Percentiles rank a stretch among this genome's conserved stretches.
phyloP scores from a whole-genome alignment of 2,329 filamentous ascomycete species.

The Gremmenia infestans region DNA sequence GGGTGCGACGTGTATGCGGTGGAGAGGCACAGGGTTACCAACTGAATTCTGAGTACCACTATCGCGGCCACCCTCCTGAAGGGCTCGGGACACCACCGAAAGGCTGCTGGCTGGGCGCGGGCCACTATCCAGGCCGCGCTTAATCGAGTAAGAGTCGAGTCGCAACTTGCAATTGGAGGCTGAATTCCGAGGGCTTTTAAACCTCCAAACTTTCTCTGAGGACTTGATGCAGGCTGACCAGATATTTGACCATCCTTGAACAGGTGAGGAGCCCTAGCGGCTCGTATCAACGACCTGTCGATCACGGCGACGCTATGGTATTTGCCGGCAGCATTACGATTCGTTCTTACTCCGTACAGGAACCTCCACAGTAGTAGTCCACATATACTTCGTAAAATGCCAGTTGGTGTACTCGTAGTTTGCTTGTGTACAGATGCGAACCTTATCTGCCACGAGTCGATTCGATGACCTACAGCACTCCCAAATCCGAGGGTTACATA shows the following conservation, averaged over 20 bases:
- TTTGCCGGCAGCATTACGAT: conserved; percentile 19
- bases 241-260: neutral
- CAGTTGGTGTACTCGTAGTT: neutral
- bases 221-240: neutral
- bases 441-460: neutral
- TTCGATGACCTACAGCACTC: neutral
- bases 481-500: neutral
- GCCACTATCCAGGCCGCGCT: conserved; percentile 10
- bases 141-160: conserved; percentile 6
- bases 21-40: conserved; percentile 8
- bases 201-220: conserved; percentile 1
- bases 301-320: conserved; percentile 5
- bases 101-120: neutral
- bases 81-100: neutral
- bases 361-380: neutral
- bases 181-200: neutral
- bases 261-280: conserved; percentile 2
- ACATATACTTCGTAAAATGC: neutral
- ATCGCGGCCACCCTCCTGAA: neutral
- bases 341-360: neutral
- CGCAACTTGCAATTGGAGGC: neutral
- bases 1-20: conserved; percentile 6
- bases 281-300: conserved; percentile 5
- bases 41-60: conserved; percentile 1
- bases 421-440: neutral